These are phyloP conservation scores for Mortierella sp. DNA, from an alignment of 371 early-diverging fungal genomes.

Conservation along the genomic window DNA sequence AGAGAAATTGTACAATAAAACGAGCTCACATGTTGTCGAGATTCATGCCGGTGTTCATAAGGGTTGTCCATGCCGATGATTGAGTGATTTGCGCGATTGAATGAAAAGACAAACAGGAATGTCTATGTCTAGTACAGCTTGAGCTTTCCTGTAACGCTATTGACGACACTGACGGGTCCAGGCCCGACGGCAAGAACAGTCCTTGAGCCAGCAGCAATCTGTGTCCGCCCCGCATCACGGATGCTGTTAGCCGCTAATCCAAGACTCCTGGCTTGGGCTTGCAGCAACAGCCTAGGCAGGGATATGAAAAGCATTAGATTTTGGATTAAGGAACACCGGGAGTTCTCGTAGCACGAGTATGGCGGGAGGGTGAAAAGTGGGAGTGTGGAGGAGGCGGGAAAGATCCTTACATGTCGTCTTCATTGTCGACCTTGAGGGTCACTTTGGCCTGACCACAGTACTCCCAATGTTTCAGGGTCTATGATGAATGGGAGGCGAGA, in stretches of 20 bases:
- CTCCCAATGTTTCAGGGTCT: conserved; percentile 81
- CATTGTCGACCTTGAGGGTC: conserved; percentile 81
- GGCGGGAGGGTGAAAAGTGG: no score
- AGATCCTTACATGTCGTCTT: conserved; percentile 77
- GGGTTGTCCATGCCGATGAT: neutral
- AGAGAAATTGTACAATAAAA: neutral
- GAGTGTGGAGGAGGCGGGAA: neutral
- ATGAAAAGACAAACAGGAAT: no score
- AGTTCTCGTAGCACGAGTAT: no score
- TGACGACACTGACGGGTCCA: conserved; percentile 80
- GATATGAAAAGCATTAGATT: no score
- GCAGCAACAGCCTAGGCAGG: conserved; percentile 71
- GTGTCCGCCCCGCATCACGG: conserved; percentile 97
- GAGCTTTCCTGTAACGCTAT: conserved; percentile 86
- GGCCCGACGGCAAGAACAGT: conserved; percentile 98
- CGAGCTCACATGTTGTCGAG: neutral
- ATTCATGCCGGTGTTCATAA: neutral
- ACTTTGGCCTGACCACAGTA: conserved; percentile 87
- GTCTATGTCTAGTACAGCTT: conserved; percentile 73
- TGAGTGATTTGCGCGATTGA: neutral
- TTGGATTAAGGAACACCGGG: no score
- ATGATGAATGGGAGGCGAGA: neutral
- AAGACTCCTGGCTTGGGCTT: conserved; percentile 72
- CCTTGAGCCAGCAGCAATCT: conserved; percentile 94
- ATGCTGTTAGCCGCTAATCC: conserved; percentile 87